Conservation (phyloP, 345 rosid genomes). For the Eucalyptus sideroxylon region DNA sequence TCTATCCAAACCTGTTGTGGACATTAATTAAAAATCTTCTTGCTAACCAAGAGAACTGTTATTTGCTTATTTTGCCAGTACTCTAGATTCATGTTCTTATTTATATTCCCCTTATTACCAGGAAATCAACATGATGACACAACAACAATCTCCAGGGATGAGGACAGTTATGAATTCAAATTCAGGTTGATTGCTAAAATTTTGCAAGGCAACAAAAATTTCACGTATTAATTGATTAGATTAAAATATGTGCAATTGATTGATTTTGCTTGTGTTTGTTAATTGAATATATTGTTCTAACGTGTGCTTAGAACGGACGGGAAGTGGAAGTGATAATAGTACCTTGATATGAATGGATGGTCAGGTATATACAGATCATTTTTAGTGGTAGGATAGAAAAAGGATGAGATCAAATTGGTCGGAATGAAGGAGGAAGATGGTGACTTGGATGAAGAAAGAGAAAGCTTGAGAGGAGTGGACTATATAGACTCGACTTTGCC, state of each 20-base stretch:
- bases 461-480: neutral
- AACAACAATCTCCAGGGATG: neutral
- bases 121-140: conserved; percentile 18
- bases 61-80: neutral
- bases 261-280: too few species aligned
- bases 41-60: neutral
- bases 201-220: too few species aligned
- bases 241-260: too few species aligned
- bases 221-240: too few species aligned
- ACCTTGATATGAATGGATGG: neutral
- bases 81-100: neutral
- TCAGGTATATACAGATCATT: too few species aligned
- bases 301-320: too few species aligned
- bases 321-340: neutral
- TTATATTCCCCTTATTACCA: conserved; percentile 4
- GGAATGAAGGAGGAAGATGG: neutral
- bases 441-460: neutral
- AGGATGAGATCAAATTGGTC: neutral
- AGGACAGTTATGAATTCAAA: too few species aligned
- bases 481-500: neutral
- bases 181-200: too few species aligned
- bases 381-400: neutral
- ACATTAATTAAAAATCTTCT: neutral
- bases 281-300: too few species aligned
- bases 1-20: neutral